Conservation (phyloP, 345 rosid genomes). For the Lagerstroemia speciosa region DNA sequence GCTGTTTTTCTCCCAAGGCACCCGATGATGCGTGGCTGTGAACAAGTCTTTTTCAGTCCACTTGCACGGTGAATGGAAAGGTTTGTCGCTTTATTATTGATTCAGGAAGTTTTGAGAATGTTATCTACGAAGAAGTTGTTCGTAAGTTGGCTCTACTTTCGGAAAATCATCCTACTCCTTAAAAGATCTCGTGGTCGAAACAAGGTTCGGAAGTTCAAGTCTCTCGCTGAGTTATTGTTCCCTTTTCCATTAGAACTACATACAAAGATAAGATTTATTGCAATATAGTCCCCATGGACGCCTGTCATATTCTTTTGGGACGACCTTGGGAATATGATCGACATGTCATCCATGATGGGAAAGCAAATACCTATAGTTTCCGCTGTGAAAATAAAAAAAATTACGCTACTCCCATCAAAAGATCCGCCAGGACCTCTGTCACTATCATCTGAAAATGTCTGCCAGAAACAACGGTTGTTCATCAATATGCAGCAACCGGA, state of each 20-base stretch:
- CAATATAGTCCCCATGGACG: no score
- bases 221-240: background rate
- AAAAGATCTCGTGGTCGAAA: constrained; percentile 10
- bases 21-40: no score
- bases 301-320: no score
- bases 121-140: background rate
- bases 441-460: no score
- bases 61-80: background rate
- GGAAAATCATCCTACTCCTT: background rate
- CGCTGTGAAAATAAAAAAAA: no score
- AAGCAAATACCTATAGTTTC: no score
- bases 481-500: no score
- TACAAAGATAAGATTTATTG: background rate
- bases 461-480: no score
- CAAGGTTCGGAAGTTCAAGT: constrained; percentile 1
- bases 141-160: constrained; percentile 1
- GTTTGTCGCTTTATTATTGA: constrained; percentile 2
- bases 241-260: background rate
- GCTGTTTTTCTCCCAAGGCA: no score
- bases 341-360: no score
- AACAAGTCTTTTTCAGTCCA: constrained; percentile 6
- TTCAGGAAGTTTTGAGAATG: constrained; percentile 6
- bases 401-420: background rate
- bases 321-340: no score
- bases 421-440: no score